Percentiles rank a stretch among this genome's conserved stretches.
Evolutionary conservation across 176 grass and related monocot species (phyloP).

Genomic region (Poa pratensis): DNA sequence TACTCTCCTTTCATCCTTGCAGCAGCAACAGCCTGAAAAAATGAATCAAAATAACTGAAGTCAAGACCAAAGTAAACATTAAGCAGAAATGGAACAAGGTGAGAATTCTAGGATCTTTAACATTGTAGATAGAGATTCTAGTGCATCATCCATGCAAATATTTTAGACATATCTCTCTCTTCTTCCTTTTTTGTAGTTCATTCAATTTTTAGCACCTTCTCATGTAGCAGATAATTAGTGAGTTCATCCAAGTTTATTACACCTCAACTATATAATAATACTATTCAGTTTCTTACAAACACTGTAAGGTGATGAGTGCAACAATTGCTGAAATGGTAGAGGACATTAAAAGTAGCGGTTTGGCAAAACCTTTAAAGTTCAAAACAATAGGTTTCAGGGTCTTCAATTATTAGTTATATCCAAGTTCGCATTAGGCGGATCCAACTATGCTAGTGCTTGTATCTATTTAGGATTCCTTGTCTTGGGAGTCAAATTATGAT

Average conservation of each 20-base stretch:
- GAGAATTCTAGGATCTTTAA: background rate
- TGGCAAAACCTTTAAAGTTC: background rate
- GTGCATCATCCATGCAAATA: background rate
- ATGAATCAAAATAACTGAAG: conserved; percentile 3
- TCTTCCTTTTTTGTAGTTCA: background rate
- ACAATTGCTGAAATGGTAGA: background rate
- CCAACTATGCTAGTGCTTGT: background rate
- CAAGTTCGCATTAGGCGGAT: background rate
- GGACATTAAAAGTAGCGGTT: background rate
- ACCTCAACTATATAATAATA: background rate
- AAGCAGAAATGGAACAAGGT: background rate
- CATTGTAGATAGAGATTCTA: background rate
- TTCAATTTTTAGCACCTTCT: background rate
- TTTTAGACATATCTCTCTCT: background rate
- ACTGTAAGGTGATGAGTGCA: background rate
- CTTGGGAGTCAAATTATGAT: too few relatives aligned
- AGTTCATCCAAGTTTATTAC: background rate
- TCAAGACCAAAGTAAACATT: conserved; percentile 37
- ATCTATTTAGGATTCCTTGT: background rate
- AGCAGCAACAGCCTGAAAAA: conserved; percentile 52
- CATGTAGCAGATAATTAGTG: background rate
- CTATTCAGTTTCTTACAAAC: conserved; percentile 5
- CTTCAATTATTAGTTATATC: background rate
- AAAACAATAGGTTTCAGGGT: background rate
- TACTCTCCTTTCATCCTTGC: conserved; percentile 80